These are phyloP conservation scores for Papilionanthe hybrid DNA, from an alignment of 116 monocot genomes.

Conservation along the genomic window DNA sequence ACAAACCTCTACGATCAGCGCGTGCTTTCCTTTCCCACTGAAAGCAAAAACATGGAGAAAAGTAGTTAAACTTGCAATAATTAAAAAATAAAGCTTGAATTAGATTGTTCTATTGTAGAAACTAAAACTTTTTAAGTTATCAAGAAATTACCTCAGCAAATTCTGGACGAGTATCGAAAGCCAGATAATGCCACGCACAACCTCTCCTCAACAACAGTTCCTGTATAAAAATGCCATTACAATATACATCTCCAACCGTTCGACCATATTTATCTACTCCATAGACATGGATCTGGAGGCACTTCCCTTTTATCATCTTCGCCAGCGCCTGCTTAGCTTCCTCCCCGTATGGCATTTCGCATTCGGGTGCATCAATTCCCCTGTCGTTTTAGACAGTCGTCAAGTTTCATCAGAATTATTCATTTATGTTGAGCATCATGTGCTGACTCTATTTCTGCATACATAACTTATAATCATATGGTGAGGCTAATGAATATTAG, in stretches of 20 bases:
- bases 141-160: slow-evolving; percentile 37
- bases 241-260: slow-evolving; percentile 66
- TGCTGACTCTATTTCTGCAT: too few species aligned
- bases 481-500: too few species aligned
- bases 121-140: too few species aligned
- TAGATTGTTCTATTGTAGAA: too few species aligned
- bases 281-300: slow-evolving; percentile 38
- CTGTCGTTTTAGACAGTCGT: slow-evolving; percentile 20
- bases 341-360: slow-evolving; percentile 74
- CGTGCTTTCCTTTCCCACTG: too few species aligned
- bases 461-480: too few species aligned
- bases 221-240: slow-evolving; percentile 52
- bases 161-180: slow-evolving; percentile 69
- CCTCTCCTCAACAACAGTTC: slow-evolving; percentile 74
- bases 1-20: too few species aligned
- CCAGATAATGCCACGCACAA: slow-evolving; percentile 71
- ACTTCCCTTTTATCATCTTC: slow-evolving; percentile 63
- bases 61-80: too few species aligned
- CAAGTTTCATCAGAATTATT: too few species aligned
- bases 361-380: slow-evolving; percentile 86
- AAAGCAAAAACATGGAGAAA: too few species aligned
- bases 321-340: slow-evolving; percentile 66
- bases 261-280: slow-evolving; percentile 59
- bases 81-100: too few species aligned
- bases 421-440: too few species aligned